Evolutionary conservation across 192 early-diverging fungal genomes (phyloP), one percentile per base, ranked within the genome.

Genomic region (Coemansia sp.): DNA sequence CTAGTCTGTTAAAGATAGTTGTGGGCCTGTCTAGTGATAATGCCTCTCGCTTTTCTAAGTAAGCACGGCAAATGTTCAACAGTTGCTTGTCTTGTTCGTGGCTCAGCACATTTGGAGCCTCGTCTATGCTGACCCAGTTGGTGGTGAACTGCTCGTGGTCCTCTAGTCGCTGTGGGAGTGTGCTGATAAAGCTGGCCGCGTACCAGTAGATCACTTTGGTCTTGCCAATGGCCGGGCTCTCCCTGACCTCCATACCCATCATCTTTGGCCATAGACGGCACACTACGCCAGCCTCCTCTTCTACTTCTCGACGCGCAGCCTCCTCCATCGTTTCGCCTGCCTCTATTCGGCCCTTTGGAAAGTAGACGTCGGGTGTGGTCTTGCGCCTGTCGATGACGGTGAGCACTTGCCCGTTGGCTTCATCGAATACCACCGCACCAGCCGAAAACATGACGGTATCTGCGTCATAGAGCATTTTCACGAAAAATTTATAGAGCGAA

Each of bases 131-230:
- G 15, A 78, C 46, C 81, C 81, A 83, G 6, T 36, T 55, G 34
- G 62, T n/a, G 1, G 11, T 18, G 18, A 83, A 44, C 27, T 64
- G 38, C 44, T 78, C 76, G 34, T 76, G 44, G 20, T 47, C 61
- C 63, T 83, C 81, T 4, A 75, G 68, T 11, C 29, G 64, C 61
- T 83, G 81, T 7, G 40, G 22, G 22, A 47, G 8, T 10, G 24
- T 70, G 24, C 62, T 70, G 10, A 72, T 70, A 18, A 70, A 18
- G 27, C 46, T 70, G n/a, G 70, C 81, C 2, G 67, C 76, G 64
- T 75, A 83, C 81, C 81, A 83, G 64, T 78, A 75, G 7, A 83
- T 64, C n/a, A 78, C 34, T 36, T 83, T 83, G 13, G 76, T 72
- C 34, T 65, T 78, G 29, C 34, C 40, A 46, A 60, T 61, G 0